Evolutionary conservation across 2,329 filamentous ascomycete genomes (phyloP), one percentile per base, ranked within the genome.

Genomic region (Sclerotinia spermophila): DNA sequence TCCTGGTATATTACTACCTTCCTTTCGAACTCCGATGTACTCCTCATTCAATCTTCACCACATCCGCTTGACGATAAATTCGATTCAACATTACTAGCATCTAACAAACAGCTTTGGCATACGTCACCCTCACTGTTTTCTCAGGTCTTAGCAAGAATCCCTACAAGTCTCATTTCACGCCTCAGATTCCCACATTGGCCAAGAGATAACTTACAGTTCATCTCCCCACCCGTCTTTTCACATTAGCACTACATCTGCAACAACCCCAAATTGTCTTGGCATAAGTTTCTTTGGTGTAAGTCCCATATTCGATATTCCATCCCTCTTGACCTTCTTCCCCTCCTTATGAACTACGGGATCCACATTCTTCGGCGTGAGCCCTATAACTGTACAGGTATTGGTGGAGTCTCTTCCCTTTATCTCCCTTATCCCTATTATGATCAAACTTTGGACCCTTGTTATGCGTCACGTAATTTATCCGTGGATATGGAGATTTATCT

Each of bases 401-500:
- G 61, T 27, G 58, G 58, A 13, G 35, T 24, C 15, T 65, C 61
- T 17, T 51, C 61, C 24, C 61, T 38, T 45, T 65, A 51, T 40
- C 44, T 15, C 33, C 45, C 17, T 65, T 51, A 19, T 65, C 61
- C 24, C 61, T 51, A 51, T 65, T 65, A 2, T 65, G 61, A 65
- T 65, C 21, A 27, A 65, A 65, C 24, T 65, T 65, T n/a, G 44
- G 61, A 11, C 61, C 61, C 8, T 19, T 65, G 15, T 65, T 65
- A 5, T 65, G 61, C 24, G 61, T 65, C 17, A 21, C 61, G n/a
- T 65, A 65, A 40, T 65, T 44, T 40, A 13, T 27, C 48, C 61
- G 61, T 27, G 33, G 38, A 51, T 65, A 65, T 38, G 61, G 24
- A 65, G 45, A 38, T 53, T 33, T 33, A 7, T 51, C 17, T 60